Evolutionary conservation across 2,329 filamentous ascomycete species (phyloP).

Genomic region (Dryadomyces quercivorus): DNA sequence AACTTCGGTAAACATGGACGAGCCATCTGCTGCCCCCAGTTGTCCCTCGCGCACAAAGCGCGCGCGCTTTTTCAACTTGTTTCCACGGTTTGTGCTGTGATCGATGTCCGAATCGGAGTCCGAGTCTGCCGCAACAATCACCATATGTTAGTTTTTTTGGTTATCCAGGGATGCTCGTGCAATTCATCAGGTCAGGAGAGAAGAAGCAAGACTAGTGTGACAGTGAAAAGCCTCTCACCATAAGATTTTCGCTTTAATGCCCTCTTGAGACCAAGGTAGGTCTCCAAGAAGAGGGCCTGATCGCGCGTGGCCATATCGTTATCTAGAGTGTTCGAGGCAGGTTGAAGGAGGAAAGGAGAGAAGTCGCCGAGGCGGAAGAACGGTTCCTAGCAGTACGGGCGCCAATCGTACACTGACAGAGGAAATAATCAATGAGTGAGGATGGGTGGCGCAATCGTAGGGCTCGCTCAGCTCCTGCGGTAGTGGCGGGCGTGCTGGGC

Average conservation of each 20-base stretch:
- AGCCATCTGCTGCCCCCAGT: conserved; percentile 52
- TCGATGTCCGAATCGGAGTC: conserved; percentile 66
- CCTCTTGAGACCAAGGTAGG: conserved; percentile 11
- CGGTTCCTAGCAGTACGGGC: not conserved
- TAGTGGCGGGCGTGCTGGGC: not conserved
- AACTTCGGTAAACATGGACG: conserved; percentile 61
- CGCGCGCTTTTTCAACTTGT: conserved; percentile 67
- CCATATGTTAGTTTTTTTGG: not conserved
- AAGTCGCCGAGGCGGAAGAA: not conserved
- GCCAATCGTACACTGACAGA: not conserved
- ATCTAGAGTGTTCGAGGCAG: not conserved
- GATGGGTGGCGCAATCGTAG: not conserved
- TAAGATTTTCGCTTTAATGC: conserved; percentile 13
- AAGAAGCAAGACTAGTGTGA: not conserved
- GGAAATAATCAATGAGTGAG: too few species aligned
- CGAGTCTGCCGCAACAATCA: conserved; percentile 42
- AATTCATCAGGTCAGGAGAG: not conserved
- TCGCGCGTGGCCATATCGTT: conserved; percentile 13
- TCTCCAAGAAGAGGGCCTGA: conserved; percentile 13
- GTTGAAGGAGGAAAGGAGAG: not conserved
- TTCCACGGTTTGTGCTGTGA: conserved; percentile 59
- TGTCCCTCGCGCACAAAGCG: conserved; percentile 60
- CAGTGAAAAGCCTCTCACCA: conserved; percentile 5
- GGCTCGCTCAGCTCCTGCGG: not conserved
- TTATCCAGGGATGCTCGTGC: too few species aligned